A percentile compares a stretch with the other conserved stretches of the same genome.
Evolutionary conservation across 129 eudicot genomes (phyloP).

Genomic region (Pulicaria dysenterica): DNA sequence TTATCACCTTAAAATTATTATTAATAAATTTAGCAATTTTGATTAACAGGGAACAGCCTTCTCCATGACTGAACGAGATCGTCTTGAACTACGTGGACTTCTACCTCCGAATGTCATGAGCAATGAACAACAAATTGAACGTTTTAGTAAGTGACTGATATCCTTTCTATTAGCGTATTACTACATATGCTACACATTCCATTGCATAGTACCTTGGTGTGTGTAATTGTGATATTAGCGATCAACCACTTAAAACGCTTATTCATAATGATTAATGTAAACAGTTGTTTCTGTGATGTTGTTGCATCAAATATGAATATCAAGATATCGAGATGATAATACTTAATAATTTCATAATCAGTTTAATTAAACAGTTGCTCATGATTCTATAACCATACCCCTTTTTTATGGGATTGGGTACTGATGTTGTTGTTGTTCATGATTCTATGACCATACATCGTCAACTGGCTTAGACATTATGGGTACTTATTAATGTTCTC

Average conservation of each 20-base stretch:
- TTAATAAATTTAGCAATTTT: conserved; percentile 18
- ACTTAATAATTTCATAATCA: too few species aligned
- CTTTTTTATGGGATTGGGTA: too few species aligned
- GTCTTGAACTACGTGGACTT: conserved; percentile 94
- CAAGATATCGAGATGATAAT: too few species aligned
- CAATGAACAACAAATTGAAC: conserved; percentile 85
- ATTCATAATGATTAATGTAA: background rate
- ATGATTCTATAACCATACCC: too few species aligned
- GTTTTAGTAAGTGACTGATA: conserved; percentile 68
- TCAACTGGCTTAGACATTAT: background rate
- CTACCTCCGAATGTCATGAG: conserved; percentile 95
- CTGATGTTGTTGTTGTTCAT: too few species aligned
- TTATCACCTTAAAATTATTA: background rate
- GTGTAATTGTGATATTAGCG: conserved; percentile 12
- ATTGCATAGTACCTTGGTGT: too few species aligned
- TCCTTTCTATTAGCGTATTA: too few species aligned
- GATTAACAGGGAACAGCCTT: conserved; percentile 84
- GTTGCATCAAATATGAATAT: background rate
- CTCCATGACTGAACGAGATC: conserved; percentile 93
- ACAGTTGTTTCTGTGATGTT: background rate
- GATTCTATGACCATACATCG: too few species aligned
- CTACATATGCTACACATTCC: too few species aligned
- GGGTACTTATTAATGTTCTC: background rate
- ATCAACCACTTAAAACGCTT: conserved; percentile 3
- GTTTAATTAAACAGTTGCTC: too few species aligned